A percentile compares a stretch with the other conserved stretches of the same genome.
phyloP scores from a whole-genome alignment of 2,329 filamentous ascomycete genomes.

The Capronia americana region DNA sequence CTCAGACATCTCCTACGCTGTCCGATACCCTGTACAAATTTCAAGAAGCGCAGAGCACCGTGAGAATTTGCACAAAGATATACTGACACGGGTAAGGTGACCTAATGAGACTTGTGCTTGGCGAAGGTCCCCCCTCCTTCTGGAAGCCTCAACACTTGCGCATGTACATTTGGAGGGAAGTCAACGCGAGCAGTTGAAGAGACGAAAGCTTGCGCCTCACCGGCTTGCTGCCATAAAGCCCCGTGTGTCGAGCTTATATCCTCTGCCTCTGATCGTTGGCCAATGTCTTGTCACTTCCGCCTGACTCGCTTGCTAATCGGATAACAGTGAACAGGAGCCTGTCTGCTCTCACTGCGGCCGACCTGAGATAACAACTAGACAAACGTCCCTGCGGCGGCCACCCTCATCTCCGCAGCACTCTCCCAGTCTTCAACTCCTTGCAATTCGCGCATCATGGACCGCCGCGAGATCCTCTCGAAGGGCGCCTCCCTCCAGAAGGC shows the following conservation, averaged over 20 bases:
- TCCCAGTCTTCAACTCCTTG: not conserved
- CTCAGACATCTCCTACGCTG: not conserved
- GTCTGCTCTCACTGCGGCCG: not conserved
- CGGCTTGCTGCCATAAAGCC: not conserved
- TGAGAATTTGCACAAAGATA: conserved; percentile 2
- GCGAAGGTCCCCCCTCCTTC: conserved; percentile 13
- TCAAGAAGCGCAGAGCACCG: not conserved
- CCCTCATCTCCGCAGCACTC: conserved; percentile 3
- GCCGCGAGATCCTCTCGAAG: conserved; percentile 78
- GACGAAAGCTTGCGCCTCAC: not conserved
- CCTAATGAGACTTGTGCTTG: conserved; percentile 10
- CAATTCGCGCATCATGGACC: conserved; percentile 68
- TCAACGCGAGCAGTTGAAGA: not conserved
- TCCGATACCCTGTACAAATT: not conserved
- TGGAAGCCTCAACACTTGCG: conserved; percentile 11
- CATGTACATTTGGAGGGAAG: not conserved
- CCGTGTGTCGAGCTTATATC: not conserved
- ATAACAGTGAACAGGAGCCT: not conserved
- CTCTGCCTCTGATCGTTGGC: not conserved
- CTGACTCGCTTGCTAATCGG: conserved; percentile 18
- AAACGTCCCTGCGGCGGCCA: not conserved
- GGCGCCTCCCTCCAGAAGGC: conserved; percentile 83
- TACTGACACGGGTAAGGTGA: conserved; percentile 16
- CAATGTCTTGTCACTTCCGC: not conserved
- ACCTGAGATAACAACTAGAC: not conserved